These are phyloP conservation scores for Laetiporus sulphureus DNA, from an alignment of 1,284 basidiomycete genomes.

Conservation along the genomic window DNA sequence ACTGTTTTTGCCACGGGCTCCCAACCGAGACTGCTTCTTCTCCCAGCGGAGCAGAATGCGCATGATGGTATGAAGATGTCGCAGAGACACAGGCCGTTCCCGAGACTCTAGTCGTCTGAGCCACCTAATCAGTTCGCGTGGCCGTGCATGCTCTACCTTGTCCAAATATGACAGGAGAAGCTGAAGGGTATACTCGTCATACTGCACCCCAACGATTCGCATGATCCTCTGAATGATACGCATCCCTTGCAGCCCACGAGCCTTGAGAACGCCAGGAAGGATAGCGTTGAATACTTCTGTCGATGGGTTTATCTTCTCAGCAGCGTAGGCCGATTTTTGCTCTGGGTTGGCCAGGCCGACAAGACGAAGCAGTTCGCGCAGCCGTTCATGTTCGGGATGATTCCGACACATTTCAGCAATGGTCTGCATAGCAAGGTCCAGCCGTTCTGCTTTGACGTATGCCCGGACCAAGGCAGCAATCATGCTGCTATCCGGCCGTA, in stretches of 20 bases:
- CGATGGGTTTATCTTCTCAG: slow-evolving; percentile 27
- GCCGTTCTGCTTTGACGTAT: slow-evolving; percentile 41
- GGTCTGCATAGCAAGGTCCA: slow-evolving; percentile 41
- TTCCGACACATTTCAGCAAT: slow-evolving; percentile 40
- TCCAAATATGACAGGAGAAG: slow-evolving; percentile 47
- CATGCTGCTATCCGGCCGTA: slow-evolving; percentile 40
- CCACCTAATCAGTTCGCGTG: slow-evolving; percentile 39
- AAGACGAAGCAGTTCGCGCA: slow-evolving; percentile 19
- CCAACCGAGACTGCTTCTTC: not conserved
- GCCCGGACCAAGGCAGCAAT: slow-evolving; percentile 49
- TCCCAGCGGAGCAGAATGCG: slow-evolving; percentile 38
- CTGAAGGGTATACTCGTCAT: slow-evolving; percentile 46
- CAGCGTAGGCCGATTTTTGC: slow-evolving; percentile 2
- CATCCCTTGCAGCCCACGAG: slow-evolving; percentile 41
- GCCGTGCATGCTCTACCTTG: slow-evolving; percentile 32
- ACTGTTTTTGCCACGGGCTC: not conserved
- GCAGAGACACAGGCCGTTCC: slow-evolving; percentile 35
- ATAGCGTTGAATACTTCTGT: slow-evolving; percentile 53
- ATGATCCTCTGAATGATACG: slow-evolving; percentile 45
- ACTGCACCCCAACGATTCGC: slow-evolving; percentile 38
- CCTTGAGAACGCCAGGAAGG: slow-evolving; percentile 39
- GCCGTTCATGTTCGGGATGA: slow-evolving; percentile 27
- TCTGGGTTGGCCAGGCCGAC: slow-evolving; percentile 10
- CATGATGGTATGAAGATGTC: slow-evolving; percentile 37
- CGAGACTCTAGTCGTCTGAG: slow-evolving; percentile 36